A percentile compares a stretch with the other conserved stretches of the same genome.
These are phyloP conservation scores for Metarhizium anisopliae DNA, from an alignment of 2,329 filamentous ascomycete genomes.

Conservation along the genomic window DNA sequence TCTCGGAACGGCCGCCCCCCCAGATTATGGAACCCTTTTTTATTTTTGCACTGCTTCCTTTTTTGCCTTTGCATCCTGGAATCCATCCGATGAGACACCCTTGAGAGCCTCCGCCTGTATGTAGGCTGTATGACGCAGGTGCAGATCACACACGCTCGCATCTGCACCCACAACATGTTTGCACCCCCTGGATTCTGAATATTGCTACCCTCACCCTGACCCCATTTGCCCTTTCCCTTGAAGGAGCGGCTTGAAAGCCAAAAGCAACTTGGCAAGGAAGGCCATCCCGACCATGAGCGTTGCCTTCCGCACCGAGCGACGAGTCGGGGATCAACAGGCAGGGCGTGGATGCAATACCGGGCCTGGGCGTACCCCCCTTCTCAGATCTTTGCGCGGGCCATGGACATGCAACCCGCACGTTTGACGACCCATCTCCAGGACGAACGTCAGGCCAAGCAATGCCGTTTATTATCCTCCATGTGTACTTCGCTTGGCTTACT, in stretches of 20 bases:
- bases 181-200: not conserved
- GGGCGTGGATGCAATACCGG: not conserved
- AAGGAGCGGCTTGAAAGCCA: not conserved
- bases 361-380: not conserved
- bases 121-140: constrained; percentile 9
- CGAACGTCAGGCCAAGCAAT: not conserved
- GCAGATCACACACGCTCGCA: constrained; percentile 1
- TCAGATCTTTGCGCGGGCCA: constrained; percentile 16
- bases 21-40: constrained; percentile 9
- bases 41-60: not conserved
- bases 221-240: not conserved
- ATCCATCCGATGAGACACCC: constrained; percentile 27
- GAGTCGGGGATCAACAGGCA: not conserved
- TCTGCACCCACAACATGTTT: not conserved
- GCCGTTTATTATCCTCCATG: constrained; percentile 8
- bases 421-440: constrained; percentile 14
- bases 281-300: not conserved
- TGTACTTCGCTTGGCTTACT: constrained; percentile 25
- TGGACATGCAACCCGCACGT: constrained; percentile 24
- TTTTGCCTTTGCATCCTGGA: constrained; percentile 11
- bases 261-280: not conserved
- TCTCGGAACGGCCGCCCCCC: constrained; percentile 12
- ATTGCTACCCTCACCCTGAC: not conserved
- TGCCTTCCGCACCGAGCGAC: not conserved
- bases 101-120: constrained; percentile 16